These are phyloP conservation scores for Avena atlantica DNA, from an alignment of 176 grass and related monocot genomes.

Conservation along the genomic window DNA sequence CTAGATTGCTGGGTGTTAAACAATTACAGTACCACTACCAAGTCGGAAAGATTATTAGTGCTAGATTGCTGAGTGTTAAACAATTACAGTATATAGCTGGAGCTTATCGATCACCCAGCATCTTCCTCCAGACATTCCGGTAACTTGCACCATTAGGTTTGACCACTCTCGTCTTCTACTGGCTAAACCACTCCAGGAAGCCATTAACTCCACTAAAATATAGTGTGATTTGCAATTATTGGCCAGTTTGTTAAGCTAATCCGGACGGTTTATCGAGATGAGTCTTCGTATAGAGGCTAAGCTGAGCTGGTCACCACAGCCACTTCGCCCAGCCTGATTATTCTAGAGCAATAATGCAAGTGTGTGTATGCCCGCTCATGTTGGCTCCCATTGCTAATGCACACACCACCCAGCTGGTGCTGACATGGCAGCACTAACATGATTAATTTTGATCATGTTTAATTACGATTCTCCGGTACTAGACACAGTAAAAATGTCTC, in stretches of 20 bases:
- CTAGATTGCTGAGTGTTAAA: conserved; percentile 19
- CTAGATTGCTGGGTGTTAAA: conserved; percentile 19
- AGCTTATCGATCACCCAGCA: conserved; percentile 18
- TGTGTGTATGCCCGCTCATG: neutral
- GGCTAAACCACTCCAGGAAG: neutral
- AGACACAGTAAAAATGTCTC: conserved; percentile 1
- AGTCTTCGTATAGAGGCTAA: conserved; percentile 18
- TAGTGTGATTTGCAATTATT: conserved; percentile 39
- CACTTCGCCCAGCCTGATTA: conserved; percentile 2
- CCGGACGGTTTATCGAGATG: neutral
- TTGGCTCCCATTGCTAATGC: neutral
- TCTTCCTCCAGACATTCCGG: neutral
- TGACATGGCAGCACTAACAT: neutral
- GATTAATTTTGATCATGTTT: neutral
- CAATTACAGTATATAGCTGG: neutral
- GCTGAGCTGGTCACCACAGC: conserved; percentile 39
- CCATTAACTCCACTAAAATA: conserved; percentile 1
- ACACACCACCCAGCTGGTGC: conserved; percentile 21
- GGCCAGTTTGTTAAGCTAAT: neutral
- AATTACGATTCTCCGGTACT: neutral
- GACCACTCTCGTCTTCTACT: neutral
- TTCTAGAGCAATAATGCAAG: conserved; percentile 41
- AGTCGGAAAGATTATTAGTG: neutral
- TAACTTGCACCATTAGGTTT: conserved; percentile 37
- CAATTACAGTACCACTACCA: neutral